Conservation (phyloP, 768 basidiomycete species). For the Tulasnella sp. region DNA sequence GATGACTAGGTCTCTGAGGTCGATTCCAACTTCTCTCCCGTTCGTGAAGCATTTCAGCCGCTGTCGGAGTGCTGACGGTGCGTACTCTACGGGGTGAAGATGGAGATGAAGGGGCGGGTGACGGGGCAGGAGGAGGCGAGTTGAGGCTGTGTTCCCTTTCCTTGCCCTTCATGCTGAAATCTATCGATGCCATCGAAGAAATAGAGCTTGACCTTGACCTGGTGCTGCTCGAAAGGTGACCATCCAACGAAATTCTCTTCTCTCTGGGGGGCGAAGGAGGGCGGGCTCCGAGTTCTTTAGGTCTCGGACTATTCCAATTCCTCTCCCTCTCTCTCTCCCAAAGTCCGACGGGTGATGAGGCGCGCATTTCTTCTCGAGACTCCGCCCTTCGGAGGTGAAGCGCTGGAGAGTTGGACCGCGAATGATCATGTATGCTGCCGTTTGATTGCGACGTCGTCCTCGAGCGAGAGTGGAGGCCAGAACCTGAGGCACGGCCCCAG, state of each 20-base stretch:
- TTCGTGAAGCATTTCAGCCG: conserved; percentile 18
- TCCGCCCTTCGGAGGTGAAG: background rate
- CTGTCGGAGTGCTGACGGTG: conserved; percentile 5
- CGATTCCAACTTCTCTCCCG: conserved; percentile 18
- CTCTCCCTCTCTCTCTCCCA: conserved; percentile 23
- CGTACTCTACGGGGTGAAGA: background rate
- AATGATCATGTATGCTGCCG: background rate
- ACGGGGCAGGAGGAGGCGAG: conserved; percentile 9
- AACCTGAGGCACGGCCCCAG: background rate
- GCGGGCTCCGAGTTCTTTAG: background rate
- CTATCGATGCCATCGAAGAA: background rate
- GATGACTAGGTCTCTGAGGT: conserved; percentile 7
- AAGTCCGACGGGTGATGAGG: background rate
- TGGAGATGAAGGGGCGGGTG: conserved; percentile 8
- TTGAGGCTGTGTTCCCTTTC: background rate
- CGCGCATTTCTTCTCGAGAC: background rate
- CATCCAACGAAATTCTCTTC: background rate
- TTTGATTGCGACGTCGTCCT: background rate
- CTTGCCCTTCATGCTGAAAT: background rate
- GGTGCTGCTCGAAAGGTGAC: background rate
- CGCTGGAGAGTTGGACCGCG: background rate
- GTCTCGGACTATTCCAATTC: conserved; percentile 24
- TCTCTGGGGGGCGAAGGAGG: conserved; percentile 3
- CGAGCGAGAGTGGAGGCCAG: background rate
- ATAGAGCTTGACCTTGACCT: conserved; percentile 12